These are phyloP conservation scores for Ogataea methanolica DNA, from an alignment of 805 yeast genomes.

Conservation along the genomic window DNA sequence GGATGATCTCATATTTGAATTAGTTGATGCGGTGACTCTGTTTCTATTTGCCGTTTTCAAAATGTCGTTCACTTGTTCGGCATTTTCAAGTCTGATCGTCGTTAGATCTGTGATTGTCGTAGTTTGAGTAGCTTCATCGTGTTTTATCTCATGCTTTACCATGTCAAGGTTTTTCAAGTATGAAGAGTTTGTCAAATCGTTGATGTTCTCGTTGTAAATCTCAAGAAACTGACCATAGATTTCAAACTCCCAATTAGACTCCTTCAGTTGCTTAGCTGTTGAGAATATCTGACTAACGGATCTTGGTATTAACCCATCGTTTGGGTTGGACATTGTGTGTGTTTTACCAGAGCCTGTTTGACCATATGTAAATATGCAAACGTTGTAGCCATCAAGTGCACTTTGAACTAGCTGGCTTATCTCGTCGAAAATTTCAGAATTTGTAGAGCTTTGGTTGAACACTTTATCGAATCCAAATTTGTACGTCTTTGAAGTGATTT, in stretches of 20 bases:
- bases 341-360: slow-evolving; percentile 98
- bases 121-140: slow-evolving; percentile 47
- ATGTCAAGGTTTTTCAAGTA: slow-evolving; percentile 17
- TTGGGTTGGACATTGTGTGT: slow-evolving; percentile 70
- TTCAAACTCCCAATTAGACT: slow-evolving; percentile 58
- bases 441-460: slow-evolving; percentile 50
- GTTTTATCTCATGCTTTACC: slow-evolving; percentile 64
- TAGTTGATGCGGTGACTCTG: slow-evolving; percentile 78
- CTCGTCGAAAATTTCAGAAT: slow-evolving; percentile 72
- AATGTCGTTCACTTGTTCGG: slow-evolving; percentile 44
- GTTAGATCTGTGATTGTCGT: slow-evolving; percentile 63
- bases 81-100: slow-evolving; percentile 36
- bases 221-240: slow-evolving; percentile 78
- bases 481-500: slow-evolving; percentile 19
- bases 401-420: slow-evolving; percentile 81
- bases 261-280: slow-evolving; percentile 42
- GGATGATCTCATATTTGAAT: slow-evolving; percentile 78
- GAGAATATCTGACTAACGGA: slow-evolving; percentile 69
- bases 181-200: slow-evolving; percentile 53
- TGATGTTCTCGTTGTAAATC: slow-evolving; percentile 78
- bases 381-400: slow-evolving; percentile 84
- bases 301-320: slow-evolving; percentile 77
- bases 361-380: slow-evolving; percentile 94
- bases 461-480: slow-evolving; percentile 74
- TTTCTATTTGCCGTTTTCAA: slow-evolving; percentile 53